Evolutionary conservation across 306 rosid genomes (phyloP), one percentile per base, ranked within the genome.

Genomic region (Lathyrus sativus): DNA sequence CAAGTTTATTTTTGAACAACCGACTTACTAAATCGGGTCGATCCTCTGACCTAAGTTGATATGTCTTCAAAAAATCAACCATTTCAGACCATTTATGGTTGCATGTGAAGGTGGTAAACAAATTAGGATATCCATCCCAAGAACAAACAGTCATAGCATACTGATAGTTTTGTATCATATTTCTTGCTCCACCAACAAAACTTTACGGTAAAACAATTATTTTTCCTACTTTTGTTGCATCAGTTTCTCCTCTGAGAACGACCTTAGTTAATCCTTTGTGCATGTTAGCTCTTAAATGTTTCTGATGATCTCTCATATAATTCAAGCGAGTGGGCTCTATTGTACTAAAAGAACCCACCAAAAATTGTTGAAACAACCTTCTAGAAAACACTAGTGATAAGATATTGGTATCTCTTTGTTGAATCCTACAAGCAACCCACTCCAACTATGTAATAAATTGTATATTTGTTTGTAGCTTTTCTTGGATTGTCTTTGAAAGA

Each of bases 401-500:
- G 1, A 0, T 10, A 0, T 42, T 1, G 24, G 24, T 3, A 3
- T 4, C 5, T 14, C 64, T 13, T 8, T 58, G 43, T 6, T 58
- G 64, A 0, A 58, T 6, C 3, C 43, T 7, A 2, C 5, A 33
- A 0, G 22, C 11, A 31, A 33, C 4, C 17, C 17, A 58, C 9
- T 58, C 64, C 0, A 17, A 4, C 5, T 31, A 3, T 0, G 43
- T 11, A 0, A 58, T 4, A 3, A 13, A 29, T 1, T n/a, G 0
- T 2, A 43, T 31, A 0, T 31, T 31, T 0, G n/a, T 1, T 7
- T 2, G 56, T 0, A 2, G 10, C 2, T 1, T 2, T 8, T 0
- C 1, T 7, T 0, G 8, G 2, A 0, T 0, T 1, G 0, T 6
- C 11, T 2, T 13, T 29, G 2, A 13, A 26, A 0, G 6, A 1